phyloP scores from a whole-genome alignment of 2,329 filamentous ascomycete genomes.

The Xylariaceae sp. region DNA sequence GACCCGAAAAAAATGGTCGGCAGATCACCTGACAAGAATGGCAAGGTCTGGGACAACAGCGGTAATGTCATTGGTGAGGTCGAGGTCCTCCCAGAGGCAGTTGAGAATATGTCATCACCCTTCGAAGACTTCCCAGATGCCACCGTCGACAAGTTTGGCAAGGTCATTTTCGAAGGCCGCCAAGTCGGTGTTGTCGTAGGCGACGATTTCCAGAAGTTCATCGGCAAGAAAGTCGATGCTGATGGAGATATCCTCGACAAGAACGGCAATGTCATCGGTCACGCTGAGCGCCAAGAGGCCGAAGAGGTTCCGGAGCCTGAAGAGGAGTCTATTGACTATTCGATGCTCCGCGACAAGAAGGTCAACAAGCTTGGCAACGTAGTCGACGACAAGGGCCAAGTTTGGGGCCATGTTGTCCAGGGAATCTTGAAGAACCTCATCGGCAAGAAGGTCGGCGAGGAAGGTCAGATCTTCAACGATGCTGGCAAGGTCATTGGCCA shows the following conservation, averaged over 20 bases:
- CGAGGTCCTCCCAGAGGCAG: slow-evolving; percentile 39
- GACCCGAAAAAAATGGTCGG: slow-evolving; percentile 42
- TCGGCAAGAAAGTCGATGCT: slow-evolving; percentile 36
- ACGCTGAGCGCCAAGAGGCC: slow-evolving; percentile 33
- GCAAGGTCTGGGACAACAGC: slow-evolving; percentile 38
- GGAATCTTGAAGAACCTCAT: slow-evolving; percentile 63
- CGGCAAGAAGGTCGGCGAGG: slow-evolving; percentile 61
- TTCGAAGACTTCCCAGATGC: slow-evolving; percentile 38
- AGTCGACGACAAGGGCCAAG: slow-evolving; percentile 49
- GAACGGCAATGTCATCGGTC: slow-evolving; percentile 35
- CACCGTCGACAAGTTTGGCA: slow-evolving; percentile 35
- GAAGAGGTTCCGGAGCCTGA: slow-evolving; percentile 34
- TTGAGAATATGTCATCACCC: slow-evolving; percentile 33
- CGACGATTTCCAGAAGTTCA: slow-evolving; percentile 35
- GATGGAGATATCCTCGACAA: slow-evolving; percentile 38
- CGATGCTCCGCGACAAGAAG: slow-evolving; percentile 50
- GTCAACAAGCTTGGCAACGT: slow-evolving; percentile 61
- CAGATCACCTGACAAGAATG: slow-evolving; percentile 42
- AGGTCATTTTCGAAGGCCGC: slow-evolving; percentile 36
- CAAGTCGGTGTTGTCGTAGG: slow-evolving; percentile 38
- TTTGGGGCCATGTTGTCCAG: slow-evolving; percentile 61
- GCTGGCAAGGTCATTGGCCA: slow-evolving; percentile 65
- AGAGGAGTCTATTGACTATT: slow-evolving; percentile 42
- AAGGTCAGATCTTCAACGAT: slow-evolving; percentile 71
- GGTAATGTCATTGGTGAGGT: slow-evolving; percentile 36